Evolutionary conservation across 1,284 basidiomycete genomes (phyloP), one percentile per base, ranked within the genome.

Genomic region (Irpex lacteus): DNA sequence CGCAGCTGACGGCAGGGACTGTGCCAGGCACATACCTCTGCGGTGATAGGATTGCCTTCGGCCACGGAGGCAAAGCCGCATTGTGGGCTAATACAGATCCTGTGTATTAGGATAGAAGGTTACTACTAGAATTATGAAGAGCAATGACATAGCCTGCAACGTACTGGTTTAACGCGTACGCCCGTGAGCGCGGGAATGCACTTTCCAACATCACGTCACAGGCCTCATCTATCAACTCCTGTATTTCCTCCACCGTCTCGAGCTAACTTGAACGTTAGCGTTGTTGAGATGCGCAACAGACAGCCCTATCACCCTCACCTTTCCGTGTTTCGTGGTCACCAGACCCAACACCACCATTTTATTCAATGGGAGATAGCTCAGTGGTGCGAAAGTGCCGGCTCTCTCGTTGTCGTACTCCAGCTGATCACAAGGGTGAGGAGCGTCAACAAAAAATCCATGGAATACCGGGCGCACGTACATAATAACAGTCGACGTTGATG

Each of bases 371-470:
- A 95, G 78, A 68, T 88, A 71, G 65, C 77, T 83, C 56, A 93
- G 79, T 2, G 90, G 88, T 69, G 82, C 80, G 67, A 93, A 90
- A 60, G 83, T 82, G 49, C 90, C 90, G 0, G 90, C 84, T 18
- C 90, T 85, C 62, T 84, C 81, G 21, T 86, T 88, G 73, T 95
- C 92, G 73, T 92, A 94, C 76, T 94, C 91, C 57, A 90, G 80
- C 86, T 87, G 70, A 61, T 60, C 40, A 60, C 62, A 57, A 44
- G 49, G 21, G 34, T 32, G 26, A 26, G 26, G 26, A 60, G 50
- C 64, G 60, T 19, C 53, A 54, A 15, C 59, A 61, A 61, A 61
- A 55, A 60, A 49, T n/a, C 40, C n/a, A 40, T 40, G 36, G 37
- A 40, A 34, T 47, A 44, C 18, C 40, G 37, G 38, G 19, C 40